Percentiles rank a stretch among this genome's conserved stretches.
Evolutionary conservation across 129 eudicot genomes (phyloP).

Genomic region (Centella asiatica): DNA sequence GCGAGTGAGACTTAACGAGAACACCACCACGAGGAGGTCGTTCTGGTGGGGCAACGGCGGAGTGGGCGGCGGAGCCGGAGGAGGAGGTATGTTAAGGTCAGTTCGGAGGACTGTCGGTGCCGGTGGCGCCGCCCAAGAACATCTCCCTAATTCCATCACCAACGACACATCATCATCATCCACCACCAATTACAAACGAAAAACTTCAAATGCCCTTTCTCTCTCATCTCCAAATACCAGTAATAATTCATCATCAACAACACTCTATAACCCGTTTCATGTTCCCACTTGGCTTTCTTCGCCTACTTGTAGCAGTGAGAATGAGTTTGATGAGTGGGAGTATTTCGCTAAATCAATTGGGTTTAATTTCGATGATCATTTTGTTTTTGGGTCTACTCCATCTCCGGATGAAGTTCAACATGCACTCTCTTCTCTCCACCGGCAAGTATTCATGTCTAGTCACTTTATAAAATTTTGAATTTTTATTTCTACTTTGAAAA

Average conservation of each 20-base stretch:
- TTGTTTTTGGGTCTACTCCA: conserved; percentile 53
- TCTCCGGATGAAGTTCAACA: conserved; percentile 46
- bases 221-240: conserved; percentile 16
- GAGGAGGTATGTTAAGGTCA: conserved; percentile 23
- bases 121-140: conserved; percentile 27
- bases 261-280: not conserved
- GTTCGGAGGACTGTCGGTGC: conserved; percentile 25
- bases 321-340: conserved; percentile 29
- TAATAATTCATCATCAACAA: not conserved
- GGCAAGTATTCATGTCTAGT: conserved; percentile 29
- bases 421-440: conserved; percentile 62
- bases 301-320: not conserved
- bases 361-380: conserved; percentile 25
- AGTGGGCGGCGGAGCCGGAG: conserved; percentile 19
- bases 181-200: conserved; percentile 14
- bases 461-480: not conserved
- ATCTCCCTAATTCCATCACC: conserved; percentile 20
- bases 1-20: not conserved
- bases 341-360: conserved; percentile 16
- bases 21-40: conserved; percentile 18
- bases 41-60: conserved; percentile 31
- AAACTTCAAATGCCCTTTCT: conserved; percentile 14
- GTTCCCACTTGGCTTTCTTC: conserved; percentile 4
- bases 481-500: too few species aligned
- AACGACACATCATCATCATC: conserved; percentile 1